Evolutionary conservation across 2,329 filamentous ascomycete genomes (phyloP).

Genomic region (Meredithiella fracta): DNA sequence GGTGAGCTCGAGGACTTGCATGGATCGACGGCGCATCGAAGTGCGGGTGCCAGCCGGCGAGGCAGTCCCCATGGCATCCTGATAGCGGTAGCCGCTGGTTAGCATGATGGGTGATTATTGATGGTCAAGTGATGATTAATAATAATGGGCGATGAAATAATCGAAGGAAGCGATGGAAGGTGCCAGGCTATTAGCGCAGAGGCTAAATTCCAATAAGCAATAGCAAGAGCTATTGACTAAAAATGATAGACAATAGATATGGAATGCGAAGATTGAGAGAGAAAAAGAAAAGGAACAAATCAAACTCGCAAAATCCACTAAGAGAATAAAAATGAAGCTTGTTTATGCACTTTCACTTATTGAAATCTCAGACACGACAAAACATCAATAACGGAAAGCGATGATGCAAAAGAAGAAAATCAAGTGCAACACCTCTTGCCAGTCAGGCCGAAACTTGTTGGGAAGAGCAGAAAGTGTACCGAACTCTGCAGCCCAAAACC

Average conservation of each 20-base stretch:
- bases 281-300: constrained; percentile 4
- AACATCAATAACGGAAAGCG: too few relatives aligned
- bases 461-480: too few relatives aligned
- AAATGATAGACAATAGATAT: constrained; percentile 2
- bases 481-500: background rate
- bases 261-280: background rate
- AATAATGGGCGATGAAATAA: background rate
- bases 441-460: too few relatives aligned
- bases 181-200: background rate
- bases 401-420: too few relatives aligned
- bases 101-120: constrained; percentile 10
- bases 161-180: constrained; percentile 1
- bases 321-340: background rate
- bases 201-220: background rate
- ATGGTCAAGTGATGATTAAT: background rate
- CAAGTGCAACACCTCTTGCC: too few relatives aligned
- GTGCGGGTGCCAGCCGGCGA: constrained; percentile 87
- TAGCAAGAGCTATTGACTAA: background rate
- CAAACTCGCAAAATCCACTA: background rate
- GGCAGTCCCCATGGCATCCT: constrained; percentile 91
- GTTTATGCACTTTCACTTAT: too few relatives aligned
- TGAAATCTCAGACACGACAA: too few relatives aligned
- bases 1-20: constrained; percentile 91
- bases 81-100: constrained; percentile 17
- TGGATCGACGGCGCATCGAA: constrained; percentile 92